Base-by-base conservation (phyloP, 805 yeast genomes). In the Candida sphagnicola region DNA sequence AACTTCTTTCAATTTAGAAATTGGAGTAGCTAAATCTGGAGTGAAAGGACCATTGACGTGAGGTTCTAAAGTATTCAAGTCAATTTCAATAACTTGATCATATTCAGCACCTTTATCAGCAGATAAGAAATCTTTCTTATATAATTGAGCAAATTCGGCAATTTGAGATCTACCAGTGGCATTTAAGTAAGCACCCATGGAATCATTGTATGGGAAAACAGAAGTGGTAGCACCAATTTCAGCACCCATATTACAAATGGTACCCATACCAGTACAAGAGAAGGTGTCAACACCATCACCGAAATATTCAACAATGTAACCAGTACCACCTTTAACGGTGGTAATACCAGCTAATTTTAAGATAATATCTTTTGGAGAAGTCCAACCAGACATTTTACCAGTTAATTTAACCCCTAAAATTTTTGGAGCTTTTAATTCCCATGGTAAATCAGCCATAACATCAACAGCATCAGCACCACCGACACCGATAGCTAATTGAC, bases 401-500 rank as follows among this genome's bases (percentile, higher is more conserved):
- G 95, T 86, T 58, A 90, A 78, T 71, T 90, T 87, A 58, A 90
- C 95, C 74, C 98, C 98, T 54, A 91, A 67, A 56, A 89, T 78
- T 74, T 86, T 88, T 59, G 98, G 98, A 44, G 97, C 97, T 77
- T 90, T 90, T 61, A 90, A 80, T 73, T 90, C 98, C 98, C 98
- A 90, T 41, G 98, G 84, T 50, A 88, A 77, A 59, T 85, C 84
- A 45, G 97, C 86, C 82, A 90, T 79, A 45, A 88, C 97, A 65
- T 90, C 98, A 52, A 90, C 98, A 47, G 97, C 97, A 67, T 90
- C 98, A 51, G 98, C 98, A 78, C 98, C 98, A 76, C 97, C 98
- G 52, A 91, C 97, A 78, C 97, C 98, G 53, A 90, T 90, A 51
- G 97, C 97, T 58, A 90, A 79, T 72, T 87, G 95, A 73, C 97